These are phyloP conservation scores for Aspergillus alliaceus DNA, from an alignment of 2,329 filamentous ascomycete genomes.

Conservation along the genomic window DNA sequence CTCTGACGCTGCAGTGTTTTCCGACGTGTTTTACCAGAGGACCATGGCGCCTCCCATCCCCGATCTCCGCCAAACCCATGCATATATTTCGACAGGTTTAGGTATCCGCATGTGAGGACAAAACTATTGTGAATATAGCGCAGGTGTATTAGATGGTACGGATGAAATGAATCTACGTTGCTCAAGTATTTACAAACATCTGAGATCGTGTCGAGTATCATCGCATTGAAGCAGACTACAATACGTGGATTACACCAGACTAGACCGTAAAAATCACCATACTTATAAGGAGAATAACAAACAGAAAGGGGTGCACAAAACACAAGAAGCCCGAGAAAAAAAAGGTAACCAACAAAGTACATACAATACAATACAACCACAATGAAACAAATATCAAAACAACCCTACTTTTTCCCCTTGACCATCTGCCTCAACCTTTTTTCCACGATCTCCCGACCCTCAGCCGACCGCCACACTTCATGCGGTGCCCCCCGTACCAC, in stretches of 20 bases:
- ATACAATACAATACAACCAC: not conserved
- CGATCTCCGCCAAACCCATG: not conserved
- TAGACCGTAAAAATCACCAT: not conserved
- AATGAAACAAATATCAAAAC: not conserved
- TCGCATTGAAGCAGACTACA: not conserved
- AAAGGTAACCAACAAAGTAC: not conserved
- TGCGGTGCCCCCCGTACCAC: constrained; percentile 82
- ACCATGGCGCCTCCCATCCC: not conserved
- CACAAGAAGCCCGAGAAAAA: not conserved
- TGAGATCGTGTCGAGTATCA: too few relatives aligned
- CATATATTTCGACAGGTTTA: not conserved
- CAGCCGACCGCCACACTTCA: constrained; percentile 75
- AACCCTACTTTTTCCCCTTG: constrained; percentile 12
- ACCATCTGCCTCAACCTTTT: constrained; percentile 73
- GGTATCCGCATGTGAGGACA: not conserved
- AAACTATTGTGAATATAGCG: not conserved
- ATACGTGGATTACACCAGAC: not conserved
- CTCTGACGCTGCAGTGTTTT: not conserved
- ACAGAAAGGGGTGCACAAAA: not conserved
- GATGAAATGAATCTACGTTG: not conserved
- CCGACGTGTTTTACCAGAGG: not conserved
- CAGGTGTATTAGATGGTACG: not conserved
- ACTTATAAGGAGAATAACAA: not conserved
- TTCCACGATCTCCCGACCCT: constrained; percentile 75
- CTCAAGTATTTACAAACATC: too few relatives aligned